These are phyloP conservation scores for Protomyces arabidopsidicola DNA, from an alignment of 1,139 yeast genomes.

Conservation along the genomic window DNA sequence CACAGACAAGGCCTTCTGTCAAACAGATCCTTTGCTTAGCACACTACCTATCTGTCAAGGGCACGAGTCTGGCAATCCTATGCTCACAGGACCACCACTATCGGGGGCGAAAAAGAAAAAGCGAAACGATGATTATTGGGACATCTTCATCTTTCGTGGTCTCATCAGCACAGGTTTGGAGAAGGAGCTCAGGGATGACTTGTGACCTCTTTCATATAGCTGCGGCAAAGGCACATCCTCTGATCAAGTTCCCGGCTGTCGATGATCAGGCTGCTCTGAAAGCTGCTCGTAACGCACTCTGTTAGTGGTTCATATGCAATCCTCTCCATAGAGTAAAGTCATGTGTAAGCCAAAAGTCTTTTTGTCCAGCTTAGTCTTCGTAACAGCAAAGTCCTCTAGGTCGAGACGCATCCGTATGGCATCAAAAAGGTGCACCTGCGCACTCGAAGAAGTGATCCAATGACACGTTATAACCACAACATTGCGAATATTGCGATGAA, in stretches of 20 bases:
- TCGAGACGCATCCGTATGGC: no score
- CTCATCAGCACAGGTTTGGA: conserved; percentile 20
- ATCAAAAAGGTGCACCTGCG: no score
- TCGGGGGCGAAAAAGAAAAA: conserved; percentile 2
- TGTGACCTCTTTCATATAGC: background rate
- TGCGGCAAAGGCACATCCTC: background rate
- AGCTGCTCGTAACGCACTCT: no score
- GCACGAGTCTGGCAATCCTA: background rate
- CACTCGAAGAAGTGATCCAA: no score
- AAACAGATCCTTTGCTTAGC: background rate
- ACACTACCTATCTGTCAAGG: background rate
- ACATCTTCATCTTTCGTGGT: conserved; percentile 15
- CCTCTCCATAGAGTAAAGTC: background rate
- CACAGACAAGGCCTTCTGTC: background rate
- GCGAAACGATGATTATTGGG: conserved; percentile 20
- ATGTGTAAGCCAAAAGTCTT: background rate
- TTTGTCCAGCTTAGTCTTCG: no score
- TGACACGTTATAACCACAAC: no score
- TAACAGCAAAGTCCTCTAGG: no score
- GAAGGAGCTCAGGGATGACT: background rate
- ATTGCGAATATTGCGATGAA: no score
- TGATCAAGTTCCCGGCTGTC: background rate
- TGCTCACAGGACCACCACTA: background rate
- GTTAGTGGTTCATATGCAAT: no score
- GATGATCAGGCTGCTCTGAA: background rate